Percentiles rank a stretch among this genome's conserved stretches.
phyloP scores from a whole-genome alignment of 495 filamentous ascomycete species.

The Penicillium atrosanguineum region DNA sequence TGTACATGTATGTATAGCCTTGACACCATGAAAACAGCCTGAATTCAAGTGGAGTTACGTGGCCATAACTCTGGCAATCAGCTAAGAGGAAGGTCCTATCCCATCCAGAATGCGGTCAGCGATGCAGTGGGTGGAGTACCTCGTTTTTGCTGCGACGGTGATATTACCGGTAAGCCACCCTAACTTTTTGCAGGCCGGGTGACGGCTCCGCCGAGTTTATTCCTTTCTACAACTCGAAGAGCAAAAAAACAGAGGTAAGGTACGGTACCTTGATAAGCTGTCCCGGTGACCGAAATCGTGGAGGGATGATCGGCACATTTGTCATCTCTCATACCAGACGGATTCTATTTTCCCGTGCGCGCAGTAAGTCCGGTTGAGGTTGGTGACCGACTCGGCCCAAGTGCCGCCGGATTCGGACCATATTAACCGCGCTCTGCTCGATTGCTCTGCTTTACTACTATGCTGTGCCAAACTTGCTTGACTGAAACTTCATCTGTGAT shows the following conservation, averaged over 20 bases:
- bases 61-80: neutral
- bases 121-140: neutral
- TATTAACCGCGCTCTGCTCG: constrained; percentile 15
- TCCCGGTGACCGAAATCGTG: constrained; percentile 39
- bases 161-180: neutral
- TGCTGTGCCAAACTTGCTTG: neutral
- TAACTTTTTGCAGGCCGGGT: constrained; percentile 1
- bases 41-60: constrained; percentile 3
- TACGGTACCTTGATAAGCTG: constrained; percentile 11
- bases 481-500: neutral
- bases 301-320: constrained; percentile 43
- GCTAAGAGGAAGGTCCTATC: neutral
- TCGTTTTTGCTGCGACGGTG: neutral
- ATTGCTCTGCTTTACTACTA: no score
- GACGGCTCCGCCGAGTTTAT: constrained; percentile 6
- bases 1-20: neutral
- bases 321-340: constrained; percentile 40
- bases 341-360: constrained; percentile 45
- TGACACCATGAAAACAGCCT: constrained; percentile 5
- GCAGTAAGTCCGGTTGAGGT: constrained; percentile 12
- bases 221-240: neutral
- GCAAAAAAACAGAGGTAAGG: neutral
- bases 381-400: constrained; percentile 21
- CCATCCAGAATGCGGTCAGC: neutral
- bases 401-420: constrained; percentile 24